phyloP scores from a whole-genome alignment of 2,329 filamentous ascomycete species.

The Colletotrichum gigasporum region DNA sequence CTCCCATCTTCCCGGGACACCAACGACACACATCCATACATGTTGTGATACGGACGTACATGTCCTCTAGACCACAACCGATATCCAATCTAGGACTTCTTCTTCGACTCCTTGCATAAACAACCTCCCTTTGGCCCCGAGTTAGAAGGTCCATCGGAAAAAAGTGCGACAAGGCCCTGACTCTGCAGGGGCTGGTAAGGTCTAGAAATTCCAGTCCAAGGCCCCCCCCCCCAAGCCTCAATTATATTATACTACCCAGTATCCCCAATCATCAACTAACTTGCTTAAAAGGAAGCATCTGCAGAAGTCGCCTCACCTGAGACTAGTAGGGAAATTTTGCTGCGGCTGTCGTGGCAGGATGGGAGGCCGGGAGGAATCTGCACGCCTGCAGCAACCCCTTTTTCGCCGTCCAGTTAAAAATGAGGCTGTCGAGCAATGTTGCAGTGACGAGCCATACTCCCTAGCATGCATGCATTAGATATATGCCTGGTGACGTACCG shows the following conservation, averaged over 20 bases:
- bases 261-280: background rate
- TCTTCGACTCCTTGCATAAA: constrained; percentile 12
- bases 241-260: too few species aligned
- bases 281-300: background rate
- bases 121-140: background rate
- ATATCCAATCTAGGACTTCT: background rate
- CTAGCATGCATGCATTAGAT: constrained; percentile 20
- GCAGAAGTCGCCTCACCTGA: background rate
- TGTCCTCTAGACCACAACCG: background rate
- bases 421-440: constrained; percentile 18
- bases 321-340: constrained; percentile 1
- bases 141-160: constrained; percentile 3
- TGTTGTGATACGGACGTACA: background rate
- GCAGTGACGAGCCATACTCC: constrained; percentile 14
- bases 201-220: background rate
- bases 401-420: background rate
- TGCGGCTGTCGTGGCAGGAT: constrained; percentile 10
- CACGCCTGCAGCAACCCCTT: background rate
- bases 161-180: background rate
- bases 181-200: background rate
- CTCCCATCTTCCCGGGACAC: background rate
- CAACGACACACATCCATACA: background rate
- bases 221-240: background rate
- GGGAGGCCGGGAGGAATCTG: background rate
- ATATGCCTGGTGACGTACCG: constrained; percentile 23